phyloP scores from a whole-genome alignment of 768 basidiomycete species.

The Tulasnella sp. region DNA sequence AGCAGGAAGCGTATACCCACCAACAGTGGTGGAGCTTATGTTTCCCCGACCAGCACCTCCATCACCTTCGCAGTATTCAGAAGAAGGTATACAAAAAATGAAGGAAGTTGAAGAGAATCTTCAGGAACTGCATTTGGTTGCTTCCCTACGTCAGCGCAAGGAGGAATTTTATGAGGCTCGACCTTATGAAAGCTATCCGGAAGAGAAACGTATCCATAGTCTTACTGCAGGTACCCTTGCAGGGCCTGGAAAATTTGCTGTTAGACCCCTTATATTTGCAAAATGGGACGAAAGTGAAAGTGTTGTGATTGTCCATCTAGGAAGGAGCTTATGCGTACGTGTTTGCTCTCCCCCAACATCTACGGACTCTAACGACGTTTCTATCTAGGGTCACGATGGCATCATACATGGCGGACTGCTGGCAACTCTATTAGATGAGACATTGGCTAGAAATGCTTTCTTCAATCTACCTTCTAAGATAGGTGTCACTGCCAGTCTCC shows the following conservation, averaged over 20 bases:
- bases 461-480: slow-evolving; percentile 76
- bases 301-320: slow-evolving; percentile 63
- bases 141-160: slow-evolving; percentile 34
- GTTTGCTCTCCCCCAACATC: neutral
- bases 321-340: slow-evolving; percentile 62
- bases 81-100: slow-evolving; percentile 44
- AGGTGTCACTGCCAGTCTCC: slow-evolving; percentile 82
- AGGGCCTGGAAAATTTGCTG: slow-evolving; percentile 75
- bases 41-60: slow-evolving; percentile 68
- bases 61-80: slow-evolving; percentile 46
- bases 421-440: slow-evolving; percentile 83
- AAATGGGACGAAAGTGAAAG: slow-evolving; percentile 65
- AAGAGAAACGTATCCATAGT: slow-evolving; percentile 64
- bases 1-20: slow-evolving; percentile 58
- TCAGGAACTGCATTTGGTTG: slow-evolving; percentile 49
- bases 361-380: neutral
- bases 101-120: slow-evolving; percentile 52
- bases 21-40: slow-evolving; percentile 47
- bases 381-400: slow-evolving; percentile 54
- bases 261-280: slow-evolving; percentile 63
- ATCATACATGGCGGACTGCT: slow-evolving; percentile 89
- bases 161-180: slow-evolving; percentile 45
- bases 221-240: slow-evolving; percentile 74
- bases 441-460: slow-evolving; percentile 70
- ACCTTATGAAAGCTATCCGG: slow-evolving; percentile 57